These are phyloP conservation scores for Adenanthera pavonina DNA, from an alignment of 306 rosid genomes.

Conservation along the genomic window DNA sequence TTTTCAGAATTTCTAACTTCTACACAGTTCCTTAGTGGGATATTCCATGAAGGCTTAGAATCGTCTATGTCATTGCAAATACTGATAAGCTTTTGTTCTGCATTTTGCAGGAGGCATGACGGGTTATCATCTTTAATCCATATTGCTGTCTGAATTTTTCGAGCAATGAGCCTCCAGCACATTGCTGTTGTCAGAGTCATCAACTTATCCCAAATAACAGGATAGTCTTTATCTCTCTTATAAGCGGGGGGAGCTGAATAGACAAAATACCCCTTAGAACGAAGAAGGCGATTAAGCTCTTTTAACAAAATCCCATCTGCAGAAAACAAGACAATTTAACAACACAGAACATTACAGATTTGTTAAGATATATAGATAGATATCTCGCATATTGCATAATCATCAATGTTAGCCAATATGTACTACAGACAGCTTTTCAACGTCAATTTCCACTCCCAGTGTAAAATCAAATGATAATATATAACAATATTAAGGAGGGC, in stretches of 20 bases:
- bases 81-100: conserved; percentile 57
- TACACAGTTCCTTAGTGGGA: conserved; percentile 71
- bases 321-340: conserved; percentile 35
- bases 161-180: conserved; percentile 94
- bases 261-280: conserved; percentile 80
- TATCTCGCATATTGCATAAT: background rate
- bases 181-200: conserved; percentile 81
- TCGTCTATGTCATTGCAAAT: conserved; percentile 68
- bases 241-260: conserved; percentile 96
- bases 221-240: conserved; percentile 69
- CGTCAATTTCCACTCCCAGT: background rate
- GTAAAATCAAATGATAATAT: background rate
- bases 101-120: conserved; percentile 64
- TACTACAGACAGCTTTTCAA: background rate
- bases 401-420: conserved; percentile 1
- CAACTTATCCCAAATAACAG: conserved; percentile 80
- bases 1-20: conserved; percentile 47
- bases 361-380: background rate
- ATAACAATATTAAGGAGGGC: conserved; percentile 27
- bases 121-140: conserved; percentile 79
- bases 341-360: conserved; percentile 5
- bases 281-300: conserved; percentile 83
- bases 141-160: conserved; percentile 88
- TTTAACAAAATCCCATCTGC: conserved; percentile 91
- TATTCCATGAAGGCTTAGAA: conserved; percentile 76